Percentiles rank a stretch among this genome's conserved stretches.
Evolutionary conservation across 108 stramenopile species (phyloP).

Genomic region (Skeletonema potamos): DNA sequence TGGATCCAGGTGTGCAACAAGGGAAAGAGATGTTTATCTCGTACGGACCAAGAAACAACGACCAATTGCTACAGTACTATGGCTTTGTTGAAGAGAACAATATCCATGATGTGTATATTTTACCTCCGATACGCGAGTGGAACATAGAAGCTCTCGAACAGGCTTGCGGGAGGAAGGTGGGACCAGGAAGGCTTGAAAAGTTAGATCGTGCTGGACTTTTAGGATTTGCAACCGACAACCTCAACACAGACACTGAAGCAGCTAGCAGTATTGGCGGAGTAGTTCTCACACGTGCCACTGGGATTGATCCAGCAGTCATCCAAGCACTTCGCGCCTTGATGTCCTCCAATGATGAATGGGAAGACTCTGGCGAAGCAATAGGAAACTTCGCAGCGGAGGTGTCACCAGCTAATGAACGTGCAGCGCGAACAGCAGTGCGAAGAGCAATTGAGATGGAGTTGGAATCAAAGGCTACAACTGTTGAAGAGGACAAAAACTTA

Average conservation of each 20-base stretch:
- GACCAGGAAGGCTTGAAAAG: constrained; percentile 72
- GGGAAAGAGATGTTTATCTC: constrained; percentile 70
- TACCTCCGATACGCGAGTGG: constrained; percentile 88
- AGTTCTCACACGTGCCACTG: constrained; percentile 68
- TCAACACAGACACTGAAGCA: constrained; percentile 29
- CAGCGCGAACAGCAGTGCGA: constrained; percentile 59
- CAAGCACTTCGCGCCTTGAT: constrained; percentile 81
- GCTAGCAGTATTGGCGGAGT: constrained; percentile 79
- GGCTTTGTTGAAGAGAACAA: constrained; percentile 92
- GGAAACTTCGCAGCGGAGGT: constrained; percentile 74
- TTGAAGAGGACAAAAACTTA: constrained; percentile 73
- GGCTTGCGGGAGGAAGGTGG: constrained; percentile 66
- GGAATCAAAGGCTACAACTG: constrained; percentile 64
- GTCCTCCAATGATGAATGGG: constrained; percentile 77
- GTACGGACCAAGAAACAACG: constrained; percentile 89
- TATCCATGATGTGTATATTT: constrained; percentile 85
- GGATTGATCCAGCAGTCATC: constrained; percentile 83
- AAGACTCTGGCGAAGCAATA: constrained; percentile 70
- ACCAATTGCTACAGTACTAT: constrained; percentile 91
- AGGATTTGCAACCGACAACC: constrained; percentile 40
- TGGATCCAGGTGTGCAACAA: constrained; percentile 18
- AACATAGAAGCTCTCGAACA: constrained; percentile 73
- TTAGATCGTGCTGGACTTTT: constrained; percentile 80
- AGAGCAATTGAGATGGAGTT: constrained; percentile 78
- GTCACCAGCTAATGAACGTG: constrained; percentile 66